Base-by-base conservation (phyloP, 805 yeast species). In the Kodamaea neixiangensis region DNA sequence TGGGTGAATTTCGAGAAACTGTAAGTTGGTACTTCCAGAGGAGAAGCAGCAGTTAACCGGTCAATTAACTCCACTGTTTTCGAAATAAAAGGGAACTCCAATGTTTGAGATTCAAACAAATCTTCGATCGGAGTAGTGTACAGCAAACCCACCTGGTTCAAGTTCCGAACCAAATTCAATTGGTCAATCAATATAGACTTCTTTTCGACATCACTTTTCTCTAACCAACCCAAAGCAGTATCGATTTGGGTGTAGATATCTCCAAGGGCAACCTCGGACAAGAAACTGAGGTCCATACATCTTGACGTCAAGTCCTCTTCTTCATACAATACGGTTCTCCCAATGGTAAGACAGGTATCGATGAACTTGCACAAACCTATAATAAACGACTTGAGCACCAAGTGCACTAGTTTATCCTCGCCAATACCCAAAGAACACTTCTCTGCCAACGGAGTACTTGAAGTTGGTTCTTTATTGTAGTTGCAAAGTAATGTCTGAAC, bases 261-360 rank as follows among this genome's bases (percentile, higher is more conserved):
- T 15, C 58, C 60, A 3, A 61, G 47, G 10, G 64, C 50, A 6
- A 69, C 59, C 44, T 57, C 61, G 11, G 47, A 44, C 44, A 72
- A 62, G 48, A 68, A 69, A 53, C 56, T 59, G 76, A 73, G 58
- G 35, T 82, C 83, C 83, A 85, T 81, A 11, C 76, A 74, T 57
- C 85, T 80, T 1, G 86, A 79, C 50, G 83, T 83, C 29, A 87
- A 68, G 66, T 88, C 96, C 61, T 87, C 94, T 59, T 86, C 94
- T 60, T 87, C 90, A 55, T 79, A 81, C 9, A 86, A 69, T 7
- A 82, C 85, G n/a, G 84, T 85, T 47, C 69, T 69, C 1, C 85
- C 82, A 34, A 84, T 68, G 7, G 66, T 64, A 3, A 78, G 53
- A 13, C 75, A 68, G 11, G 77, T 68, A 17, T 79, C 80, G 15